These are phyloP conservation scores for Coemansia sp. DNA, from an alignment of 192 early-diverging fungal genomes.

Conservation along the genomic window DNA sequence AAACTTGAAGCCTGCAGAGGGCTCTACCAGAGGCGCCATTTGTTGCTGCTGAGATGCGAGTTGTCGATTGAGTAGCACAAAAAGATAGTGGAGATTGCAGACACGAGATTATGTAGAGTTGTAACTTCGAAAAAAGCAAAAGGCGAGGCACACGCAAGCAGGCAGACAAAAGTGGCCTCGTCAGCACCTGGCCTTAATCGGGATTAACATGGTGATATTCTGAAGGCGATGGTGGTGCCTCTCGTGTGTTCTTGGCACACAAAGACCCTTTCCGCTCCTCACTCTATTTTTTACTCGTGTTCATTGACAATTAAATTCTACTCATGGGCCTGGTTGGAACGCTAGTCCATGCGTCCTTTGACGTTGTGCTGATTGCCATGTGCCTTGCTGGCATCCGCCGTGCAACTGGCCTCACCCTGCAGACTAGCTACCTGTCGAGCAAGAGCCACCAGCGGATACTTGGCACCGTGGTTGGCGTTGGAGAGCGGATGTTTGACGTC, in stretches of 20 bases:
- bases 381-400: slow-evolving; percentile 52
- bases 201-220: slow-evolving; percentile 9
- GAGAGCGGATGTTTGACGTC: slow-evolving; percentile 46
- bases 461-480: slow-evolving; percentile 36
- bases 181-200: slow-evolving; percentile 17
- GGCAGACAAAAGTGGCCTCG: neutral
- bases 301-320: neutral
- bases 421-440: slow-evolving; percentile 19
- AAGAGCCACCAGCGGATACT: slow-evolving; percentile 43
- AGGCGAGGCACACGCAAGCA: neutral
- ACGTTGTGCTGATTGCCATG: slow-evolving; percentile 36
- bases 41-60: slow-evolving; percentile 1
- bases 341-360: slow-evolving; percentile 40
- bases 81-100: neutral
- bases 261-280: neutral
- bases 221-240: neutral
- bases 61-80: neutral
- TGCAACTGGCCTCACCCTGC: slow-evolving; percentile 42
- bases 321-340: slow-evolving; percentile 43
- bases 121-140: neutral
- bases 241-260: no score
- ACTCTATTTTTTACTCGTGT: neutral
- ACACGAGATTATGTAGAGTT: neutral
- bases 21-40: slow-evolving; percentile 34
- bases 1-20: slow-evolving; percentile 47